Conservation (phyloP, 2,329 filamentous ascomycete genomes). For the Rhynchosporium graminicola region DNA sequence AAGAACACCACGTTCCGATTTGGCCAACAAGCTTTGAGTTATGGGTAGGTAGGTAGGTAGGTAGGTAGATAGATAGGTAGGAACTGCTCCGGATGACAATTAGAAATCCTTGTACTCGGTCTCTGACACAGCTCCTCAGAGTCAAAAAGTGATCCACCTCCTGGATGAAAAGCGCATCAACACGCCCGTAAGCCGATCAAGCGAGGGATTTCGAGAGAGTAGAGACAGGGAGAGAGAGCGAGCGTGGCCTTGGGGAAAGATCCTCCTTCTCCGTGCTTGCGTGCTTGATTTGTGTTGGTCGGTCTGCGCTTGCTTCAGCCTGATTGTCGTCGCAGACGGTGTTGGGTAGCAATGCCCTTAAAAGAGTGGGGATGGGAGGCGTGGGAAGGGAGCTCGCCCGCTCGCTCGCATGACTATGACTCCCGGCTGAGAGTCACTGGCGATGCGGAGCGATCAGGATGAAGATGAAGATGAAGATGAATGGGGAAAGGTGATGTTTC, state of each 20-base stretch:
- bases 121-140: constrained; percentile 2
- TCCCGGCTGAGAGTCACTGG: constrained; percentile 16
- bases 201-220: constrained; percentile 3
- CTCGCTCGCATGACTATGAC: constrained; percentile 32
- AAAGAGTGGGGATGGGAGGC: constrained; percentile 27
- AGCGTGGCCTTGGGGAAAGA: neutral
- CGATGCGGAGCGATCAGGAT: neutral
- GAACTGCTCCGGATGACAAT: neutral
- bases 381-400: constrained; percentile 13
- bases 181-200: constrained; percentile 14
- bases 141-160: neutral
- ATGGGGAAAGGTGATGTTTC: neutral
- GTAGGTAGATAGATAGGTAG: neutral
- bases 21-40: neutral
- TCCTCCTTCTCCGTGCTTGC: constrained; percentile 2
- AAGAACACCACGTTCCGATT: neutral
- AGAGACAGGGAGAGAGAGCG: constrained; percentile 5
- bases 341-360: constrained; percentile 38
- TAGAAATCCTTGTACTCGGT: neutral
- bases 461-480: constrained; percentile 3
- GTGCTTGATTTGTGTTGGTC: constrained; percentile 25
- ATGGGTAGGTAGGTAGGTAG: neutral
- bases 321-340: constrained; percentile 30
- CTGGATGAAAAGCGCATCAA: constrained; percentile 10
- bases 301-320: constrained; percentile 32